Evolutionary conservation across 441 rosid species (phyloP), one percentile per base, ranked within the genome.

Genomic region (Pelargonium cotyledonis): DNA sequence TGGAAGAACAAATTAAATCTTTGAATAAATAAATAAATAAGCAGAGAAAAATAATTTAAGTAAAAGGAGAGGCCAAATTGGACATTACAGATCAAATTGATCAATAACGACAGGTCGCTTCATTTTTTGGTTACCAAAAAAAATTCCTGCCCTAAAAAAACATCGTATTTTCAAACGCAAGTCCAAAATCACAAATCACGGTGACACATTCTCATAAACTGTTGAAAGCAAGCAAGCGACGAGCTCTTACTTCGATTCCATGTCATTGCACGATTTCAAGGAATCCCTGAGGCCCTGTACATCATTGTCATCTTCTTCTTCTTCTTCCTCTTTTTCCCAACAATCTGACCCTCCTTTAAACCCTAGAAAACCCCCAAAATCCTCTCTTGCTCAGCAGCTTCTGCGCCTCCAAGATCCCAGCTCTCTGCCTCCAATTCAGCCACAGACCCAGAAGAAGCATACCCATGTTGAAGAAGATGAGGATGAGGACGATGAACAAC

Each of bases 301-400:
- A 0, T 65, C 38, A 66, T 60, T 72, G 43, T 35, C 78, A 6
- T 8, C 73, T 46, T 53, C 76, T 23, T 41, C 80, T 53, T 53
- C 76, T 23, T 41, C 80, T 0, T 71, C 79, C 0, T 46, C 80
- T 38, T 75, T 68, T 8, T 72, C 83, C 60, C 82, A 67, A 68
- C 71, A 75, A 21, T 35, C 72, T 3, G 73, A 76, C 47, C 69
- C 53, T 35, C 72, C 78, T 21, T 2, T 64, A 8, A 26, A 67
- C 64, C 75, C 75, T 21, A 78, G 89, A 73, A 86, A 75, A 75
- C 93, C 93, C 41, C 93, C 90, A 1, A 88, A 85, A 72, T 80
- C 93, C 38, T 78, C 86, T 63, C 77, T 88, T 60, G 76, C 82
- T 0, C 80, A 71, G 73, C 91, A 86, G 73, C 86, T 88, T 63